These are phyloP conservation scores for Trichophyton schoenleinii DNA, from an alignment of 2,329 filamentous ascomycete species.

Conservation along the genomic window DNA sequence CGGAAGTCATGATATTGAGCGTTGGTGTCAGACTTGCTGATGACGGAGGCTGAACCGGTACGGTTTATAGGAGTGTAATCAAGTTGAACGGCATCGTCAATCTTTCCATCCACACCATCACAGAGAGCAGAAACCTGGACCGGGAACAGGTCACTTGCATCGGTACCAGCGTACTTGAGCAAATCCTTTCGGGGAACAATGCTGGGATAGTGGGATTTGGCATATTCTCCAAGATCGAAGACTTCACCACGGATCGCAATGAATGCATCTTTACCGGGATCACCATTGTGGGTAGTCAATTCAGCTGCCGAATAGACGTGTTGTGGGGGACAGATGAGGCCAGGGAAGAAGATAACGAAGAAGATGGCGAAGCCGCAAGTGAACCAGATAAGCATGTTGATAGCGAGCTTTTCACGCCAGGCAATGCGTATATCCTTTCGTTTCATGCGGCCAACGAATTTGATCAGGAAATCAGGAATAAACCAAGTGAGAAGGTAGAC, in stretches of 20 bases:
- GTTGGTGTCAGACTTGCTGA: conserved; percentile 58
- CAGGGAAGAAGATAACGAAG: conserved; percentile 80
- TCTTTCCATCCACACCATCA: conserved; percentile 50
- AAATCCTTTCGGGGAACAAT: conserved; percentile 50
- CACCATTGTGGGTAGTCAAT: conserved; percentile 60
- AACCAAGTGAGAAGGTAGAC: conserved; percentile 78
- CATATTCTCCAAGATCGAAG: conserved; percentile 65
- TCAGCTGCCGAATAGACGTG: conserved; percentile 73
- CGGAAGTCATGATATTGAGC: conserved; percentile 87
- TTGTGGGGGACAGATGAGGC: conserved; percentile 81
- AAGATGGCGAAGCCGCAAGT: conserved; percentile 67
- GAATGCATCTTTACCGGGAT: conserved; percentile 52
- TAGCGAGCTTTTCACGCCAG: conserved; percentile 94
- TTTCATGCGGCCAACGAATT: conserved; percentile 66
- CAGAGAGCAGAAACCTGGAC: conserved; percentile 90
- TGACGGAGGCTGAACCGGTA: conserved; percentile 51
- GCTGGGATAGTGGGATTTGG: conserved; percentile 64
- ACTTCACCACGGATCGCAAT: conserved; percentile 79
- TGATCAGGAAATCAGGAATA: conserved; percentile 72
- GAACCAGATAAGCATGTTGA: conserved; percentile 95
- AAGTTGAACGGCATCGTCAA: conserved; percentile 63
- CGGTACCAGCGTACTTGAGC: conserved; percentile 70
- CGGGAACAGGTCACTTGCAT: conserved; percentile 82
- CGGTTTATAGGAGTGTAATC: conserved; percentile 72
- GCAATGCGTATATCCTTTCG: conserved; percentile 85